Percentiles rank a stretch among this genome's conserved stretches.
phyloP scores from a whole-genome alignment of 2,329 filamentous ascomycete genomes.

The Colletotrichum limetticola region DNA sequence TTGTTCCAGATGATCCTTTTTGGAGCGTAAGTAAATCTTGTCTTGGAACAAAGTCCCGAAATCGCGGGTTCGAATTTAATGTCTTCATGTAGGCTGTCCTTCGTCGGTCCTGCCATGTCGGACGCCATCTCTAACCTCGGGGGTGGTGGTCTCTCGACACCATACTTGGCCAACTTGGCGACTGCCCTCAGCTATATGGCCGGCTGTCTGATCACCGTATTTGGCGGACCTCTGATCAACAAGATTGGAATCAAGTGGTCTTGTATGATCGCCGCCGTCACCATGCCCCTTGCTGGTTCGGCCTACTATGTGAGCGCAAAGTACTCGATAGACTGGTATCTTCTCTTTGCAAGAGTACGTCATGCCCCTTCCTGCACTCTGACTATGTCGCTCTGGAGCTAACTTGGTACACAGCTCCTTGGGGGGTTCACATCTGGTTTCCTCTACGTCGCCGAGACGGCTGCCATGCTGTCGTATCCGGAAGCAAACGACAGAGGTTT shows the following conservation, averaged over 20 bases:
- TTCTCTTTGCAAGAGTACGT: constrained; percentile 42
- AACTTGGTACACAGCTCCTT: not conserved
- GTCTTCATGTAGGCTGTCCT: constrained; percentile 1
- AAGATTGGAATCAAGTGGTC: constrained; percentile 50
- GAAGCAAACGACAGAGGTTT: constrained; percentile 34
- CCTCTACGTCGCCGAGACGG: constrained; percentile 42
- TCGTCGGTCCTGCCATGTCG: constrained; percentile 27
- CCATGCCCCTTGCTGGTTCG: constrained; percentile 47
- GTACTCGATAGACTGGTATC: constrained; percentile 43
- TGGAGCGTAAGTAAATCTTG: not conserved
- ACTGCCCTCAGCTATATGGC: constrained; percentile 17
- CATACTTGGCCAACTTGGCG: constrained; percentile 27
- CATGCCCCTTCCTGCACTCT: too few relatives aligned
- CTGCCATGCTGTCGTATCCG: constrained; percentile 40
- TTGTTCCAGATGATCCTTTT: constrained; percentile 29
- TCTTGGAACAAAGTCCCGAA: not conserved
- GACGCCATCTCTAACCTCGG: constrained; percentile 30
- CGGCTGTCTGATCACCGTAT: constrained; percentile 25
- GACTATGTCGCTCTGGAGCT: not conserved
- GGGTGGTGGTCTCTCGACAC: constrained; percentile 24
- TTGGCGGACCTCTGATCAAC: constrained; percentile 50
- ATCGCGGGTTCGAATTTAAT: not conserved
- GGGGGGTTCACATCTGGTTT: constrained; percentile 37
- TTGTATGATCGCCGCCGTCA: constrained; percentile 47
- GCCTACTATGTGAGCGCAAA: constrained; percentile 47